A percentile compares a stretch with the other conserved stretches of the same genome.
Evolutionary conservation across 805 yeast species (phyloP).

Genomic region (Pichia eremophila): DNA sequence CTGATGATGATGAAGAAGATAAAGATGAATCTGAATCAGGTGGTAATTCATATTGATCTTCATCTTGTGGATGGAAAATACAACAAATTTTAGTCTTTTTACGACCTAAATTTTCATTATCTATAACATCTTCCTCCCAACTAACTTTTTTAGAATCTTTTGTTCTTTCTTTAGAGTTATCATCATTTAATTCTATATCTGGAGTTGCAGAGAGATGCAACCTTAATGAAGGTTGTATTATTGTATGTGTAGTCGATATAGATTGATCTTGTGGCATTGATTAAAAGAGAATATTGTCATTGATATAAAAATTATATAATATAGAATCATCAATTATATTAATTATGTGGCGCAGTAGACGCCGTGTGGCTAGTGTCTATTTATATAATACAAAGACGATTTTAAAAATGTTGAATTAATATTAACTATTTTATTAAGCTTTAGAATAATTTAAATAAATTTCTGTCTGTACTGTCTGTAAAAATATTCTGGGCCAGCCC

Average conservation of each 20-base stretch:
- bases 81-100: conserved; percentile 89
- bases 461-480: no score
- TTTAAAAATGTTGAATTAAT: no score
- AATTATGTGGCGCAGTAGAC: no score
- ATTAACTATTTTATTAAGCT: no score
- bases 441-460: no score
- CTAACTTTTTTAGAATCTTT: conserved; percentile 44
- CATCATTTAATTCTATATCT: neutral
- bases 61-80: conserved; percentile 73
- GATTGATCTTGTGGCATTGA: neutral
- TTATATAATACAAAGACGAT: no score
- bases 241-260: neutral
- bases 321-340: no score
- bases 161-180: neutral
- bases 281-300: no score
- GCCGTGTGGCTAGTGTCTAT: no score
- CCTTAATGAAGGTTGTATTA: neutral
- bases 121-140: conserved; percentile 83
- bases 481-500: no score
- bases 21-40: neutral
- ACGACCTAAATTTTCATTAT: conserved; percentile 80
- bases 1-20: conserved; percentile 12
- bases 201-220: neutral
- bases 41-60: conserved; percentile 28
- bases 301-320: no score